Evolutionary conservation across 1,139 yeast species (phyloP).

Genomic region (Protomyces inouyei): DNA sequence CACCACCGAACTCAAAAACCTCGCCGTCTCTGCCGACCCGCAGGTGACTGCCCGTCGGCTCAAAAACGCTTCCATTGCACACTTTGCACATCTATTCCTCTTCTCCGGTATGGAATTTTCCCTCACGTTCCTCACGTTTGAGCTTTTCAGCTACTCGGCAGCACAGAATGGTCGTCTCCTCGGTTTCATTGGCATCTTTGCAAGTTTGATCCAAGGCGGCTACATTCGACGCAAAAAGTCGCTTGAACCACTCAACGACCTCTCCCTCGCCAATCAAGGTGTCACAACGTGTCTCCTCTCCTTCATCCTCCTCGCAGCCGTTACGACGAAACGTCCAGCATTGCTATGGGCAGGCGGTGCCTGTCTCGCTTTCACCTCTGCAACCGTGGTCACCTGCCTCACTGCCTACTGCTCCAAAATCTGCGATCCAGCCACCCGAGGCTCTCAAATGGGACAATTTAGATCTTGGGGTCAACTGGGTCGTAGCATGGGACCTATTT

Average conservation of each 20-base stretch:
- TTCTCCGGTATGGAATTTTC: constrained; percentile 27
- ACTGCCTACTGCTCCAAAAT: constrained; percentile 21
- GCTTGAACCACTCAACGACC: constrained; percentile 4
- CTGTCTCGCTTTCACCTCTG: constrained; percentile 24
- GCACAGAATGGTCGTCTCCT: constrained; percentile 20
- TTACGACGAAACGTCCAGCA: neutral
- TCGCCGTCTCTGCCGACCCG: constrained; percentile 5
- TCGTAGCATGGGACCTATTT: constrained; percentile 21
- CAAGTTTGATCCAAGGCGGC: constrained; percentile 24
- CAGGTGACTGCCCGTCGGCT: constrained; percentile 7
- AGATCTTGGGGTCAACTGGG: constrained; percentile 26
- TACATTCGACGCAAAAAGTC: constrained; percentile 23
- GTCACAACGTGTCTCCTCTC: constrained; percentile 13
- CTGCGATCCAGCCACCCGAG: constrained; percentile 8
- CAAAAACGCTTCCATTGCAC: constrained; percentile 21
- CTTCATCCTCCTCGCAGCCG: constrained; percentile 15
- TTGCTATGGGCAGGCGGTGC: constrained; percentile 23
- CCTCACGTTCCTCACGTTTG: constrained; percentile 24
- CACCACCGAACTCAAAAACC: neutral
- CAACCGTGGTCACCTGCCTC: constrained; percentile 24
- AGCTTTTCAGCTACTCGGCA: constrained; percentile 22
- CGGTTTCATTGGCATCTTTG: constrained; percentile 26
- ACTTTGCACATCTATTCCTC: constrained; percentile 22
- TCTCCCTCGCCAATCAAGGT: constrained; percentile 11
- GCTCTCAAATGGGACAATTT: constrained; percentile 20